Evolutionary conservation across 148 eudicot genomes (phyloP), one percentile per base, ranked within the genome.

Genomic region (Silene uniflora): DNA sequence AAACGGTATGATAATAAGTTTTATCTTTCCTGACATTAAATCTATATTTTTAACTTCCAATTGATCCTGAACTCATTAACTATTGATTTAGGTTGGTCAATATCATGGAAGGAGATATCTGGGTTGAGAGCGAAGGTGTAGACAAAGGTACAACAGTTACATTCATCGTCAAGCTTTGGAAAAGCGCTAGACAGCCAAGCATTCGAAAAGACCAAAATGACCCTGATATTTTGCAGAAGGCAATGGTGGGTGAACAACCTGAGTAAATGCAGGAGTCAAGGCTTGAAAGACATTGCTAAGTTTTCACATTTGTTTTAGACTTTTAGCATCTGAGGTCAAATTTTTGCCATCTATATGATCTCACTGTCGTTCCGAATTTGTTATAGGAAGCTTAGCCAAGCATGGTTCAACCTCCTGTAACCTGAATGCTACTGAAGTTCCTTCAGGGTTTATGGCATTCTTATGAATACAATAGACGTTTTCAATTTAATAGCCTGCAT

Each of bases 81-180:
- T 7, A 19, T 35, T 67, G 12, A 16, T 27, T 21, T 67, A 74
- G 82, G 65, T 62, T 79, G 39, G 64, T 79, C 22, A 42, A 21
- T 5, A 84, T 84, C 73, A 88, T 91, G 96, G 92, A 82, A 75
- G 98, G 96, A 58, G 81, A 83, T 25, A 89, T 91, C 13, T 89
- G 92, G 96, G 77, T 93, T 27, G 93, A 93, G 76, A 91, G 96
- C 44, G 93, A 89, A 27, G 96, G 93, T 11, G 27, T 75, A 21
- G 93, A 87, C 75, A 88, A 85, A 80, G 98, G 93, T 59, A 81
- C 84, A 54, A 86, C 84, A 27, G 82, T 85, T 42, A 79, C 89
- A n/a, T 79, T 89, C 77, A 52, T 91, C 44, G 88, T 86, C 42
- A 83, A 73, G 59, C 89, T 91, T 42, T 84, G 84, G 78, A 81